Base-by-base conservation (phyloP, 1,139 yeast species). In the Eremothecium cymbalariae region DNA sequence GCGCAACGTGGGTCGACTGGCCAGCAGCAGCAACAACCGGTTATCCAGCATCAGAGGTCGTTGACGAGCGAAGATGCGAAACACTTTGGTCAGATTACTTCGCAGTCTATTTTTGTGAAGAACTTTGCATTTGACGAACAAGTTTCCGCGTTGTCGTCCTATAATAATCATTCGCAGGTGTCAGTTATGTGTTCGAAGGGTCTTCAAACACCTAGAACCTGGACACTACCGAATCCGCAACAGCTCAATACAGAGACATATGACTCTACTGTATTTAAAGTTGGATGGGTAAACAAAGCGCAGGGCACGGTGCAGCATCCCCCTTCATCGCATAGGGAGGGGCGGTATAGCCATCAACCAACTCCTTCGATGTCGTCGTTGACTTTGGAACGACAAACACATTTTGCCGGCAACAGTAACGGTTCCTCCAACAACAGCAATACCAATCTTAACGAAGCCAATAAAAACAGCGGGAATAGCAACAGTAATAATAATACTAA, bases 231-330 rank as follows among this genome's bases (percentile, higher is more conserved):
- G 21, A n/a, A 18, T 3, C 21, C 26, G 16, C 32, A 35, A 6
- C 23, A 33, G 19, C 37, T 55, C 33, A 55, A 50, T 17, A 45
- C 45, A 14, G 60, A 57, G 3, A 61, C 55, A 30, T 64, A 61
- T 33, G 69, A 71, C 47, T 28, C 47, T 1, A 56, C 58, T 1
- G 45, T 60, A 2, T 53, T 67, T 38, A 70, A 67, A 45, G 49
- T 57, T 0, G 70, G 72, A 2, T 71, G 74, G 74, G 33, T 70
- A 7, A 71, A 71, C 44, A 63, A 55, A 40, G 65, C 55, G 50
- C 51, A 52, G 44, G 50, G 69, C 52, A 2, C 32, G 3, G 46
- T 67, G 25, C 65, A 70, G 50, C n/a, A n/a, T n/a, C 13, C 25
- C 13, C n/a, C 21, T 6, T 4, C 30, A 14, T 21, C 19, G 15